phyloP scores from a whole-genome alignment of 257 asterid species.

The Dorcoceras hygrometricum region DNA sequence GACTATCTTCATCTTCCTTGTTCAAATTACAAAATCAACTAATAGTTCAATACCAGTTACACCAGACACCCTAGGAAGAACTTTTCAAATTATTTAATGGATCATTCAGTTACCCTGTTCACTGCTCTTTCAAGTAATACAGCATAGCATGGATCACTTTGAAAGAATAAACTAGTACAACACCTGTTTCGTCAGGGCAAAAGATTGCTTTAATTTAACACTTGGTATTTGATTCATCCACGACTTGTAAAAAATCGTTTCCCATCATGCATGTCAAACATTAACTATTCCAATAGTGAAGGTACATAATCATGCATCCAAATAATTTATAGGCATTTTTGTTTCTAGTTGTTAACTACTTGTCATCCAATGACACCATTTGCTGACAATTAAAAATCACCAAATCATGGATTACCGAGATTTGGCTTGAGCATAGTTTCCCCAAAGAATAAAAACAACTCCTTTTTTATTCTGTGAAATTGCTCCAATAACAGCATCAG shows the following conservation, averaged over 20 bases:
- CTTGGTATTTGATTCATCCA: too few species aligned
- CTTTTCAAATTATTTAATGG: too few species aligned
- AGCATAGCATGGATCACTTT: too few species aligned
- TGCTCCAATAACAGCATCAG: constrained; percentile 85
- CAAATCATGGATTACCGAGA: constrained; percentile 45
- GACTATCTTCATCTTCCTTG: too few species aligned
- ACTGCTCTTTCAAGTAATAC: too few species aligned
- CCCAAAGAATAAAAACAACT: constrained; percentile 97
- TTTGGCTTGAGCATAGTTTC: constrained; percentile 95
- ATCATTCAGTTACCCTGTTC: too few species aligned
- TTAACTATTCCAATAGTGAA: neutral
- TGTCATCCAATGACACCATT: neutral
- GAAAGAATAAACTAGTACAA: too few species aligned
- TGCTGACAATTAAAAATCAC: constrained; percentile 1
- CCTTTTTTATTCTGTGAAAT: constrained; percentile 76
- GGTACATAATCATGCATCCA: constrained; percentile 1
- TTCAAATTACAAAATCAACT: too few species aligned
- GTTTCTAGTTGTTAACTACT: constrained; percentile 13
- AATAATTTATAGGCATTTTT: neutral
- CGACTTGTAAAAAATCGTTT: neutral
- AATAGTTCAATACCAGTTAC: too few species aligned
- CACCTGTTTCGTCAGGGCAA: too few species aligned
- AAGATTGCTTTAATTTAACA: too few species aligned
- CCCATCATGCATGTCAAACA: neutral
- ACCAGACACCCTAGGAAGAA: too few species aligned